Percentiles rank a stretch among this genome's conserved stretches.
Evolutionary conservation across 371 early-diverging fungal species (phyloP).

Genomic region (Mortierella sp.): DNA sequence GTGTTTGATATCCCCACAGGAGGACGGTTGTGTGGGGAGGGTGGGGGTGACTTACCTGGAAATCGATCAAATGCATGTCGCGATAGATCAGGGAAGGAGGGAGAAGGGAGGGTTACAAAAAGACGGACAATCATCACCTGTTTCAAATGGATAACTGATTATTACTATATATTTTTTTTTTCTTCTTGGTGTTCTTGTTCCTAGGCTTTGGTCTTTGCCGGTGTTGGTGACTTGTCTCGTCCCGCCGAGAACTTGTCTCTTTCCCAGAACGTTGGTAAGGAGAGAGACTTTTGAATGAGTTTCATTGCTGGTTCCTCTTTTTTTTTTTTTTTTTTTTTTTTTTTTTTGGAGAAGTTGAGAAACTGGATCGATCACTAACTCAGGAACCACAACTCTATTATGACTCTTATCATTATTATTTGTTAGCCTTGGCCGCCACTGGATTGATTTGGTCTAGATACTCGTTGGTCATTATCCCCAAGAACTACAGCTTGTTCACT

Average conservation of each 20-base stretch:
- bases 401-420: not conserved
- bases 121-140: too few species aligned
- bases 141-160: too few species aligned
- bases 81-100: too few species aligned
- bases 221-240: constrained; percentile 89
- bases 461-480: constrained; percentile 92
- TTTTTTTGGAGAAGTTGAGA: not conserved
- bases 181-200: constrained; percentile 6
- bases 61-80: too few species aligned
- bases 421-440: constrained; percentile 87
- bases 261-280: constrained; percentile 78
- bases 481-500: constrained; percentile 87
- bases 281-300: too few species aligned
- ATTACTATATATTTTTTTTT: too few species aligned
- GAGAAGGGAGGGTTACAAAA: too few species aligned
- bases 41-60: too few species aligned
- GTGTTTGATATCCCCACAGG: too few species aligned
- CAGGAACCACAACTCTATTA: not conserved
- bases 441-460: constrained; percentile 97
- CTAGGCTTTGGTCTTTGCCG: constrained; percentile 90
- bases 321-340: not conserved
- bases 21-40: too few species aligned
- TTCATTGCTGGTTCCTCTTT: not conserved
- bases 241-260: constrained; percentile 93
- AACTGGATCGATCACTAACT: too few species aligned